phyloP scores from a whole-genome alignment of 495 filamentous ascomycete genomes.

The Penicillium arizonense region DNA sequence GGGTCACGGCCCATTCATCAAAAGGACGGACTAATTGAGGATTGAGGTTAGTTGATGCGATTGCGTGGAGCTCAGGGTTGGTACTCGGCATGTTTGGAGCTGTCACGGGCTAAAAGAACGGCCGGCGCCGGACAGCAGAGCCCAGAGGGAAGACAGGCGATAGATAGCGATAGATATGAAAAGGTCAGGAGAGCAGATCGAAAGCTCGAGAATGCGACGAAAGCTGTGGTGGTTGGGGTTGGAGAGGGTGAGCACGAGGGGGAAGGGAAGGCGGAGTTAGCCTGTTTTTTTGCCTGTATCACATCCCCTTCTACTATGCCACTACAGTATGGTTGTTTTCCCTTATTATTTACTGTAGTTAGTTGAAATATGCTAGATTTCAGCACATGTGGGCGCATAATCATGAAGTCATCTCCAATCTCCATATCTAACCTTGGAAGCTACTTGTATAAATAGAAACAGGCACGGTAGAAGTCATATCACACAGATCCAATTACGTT shows the following conservation, averaged over 20 bases:
- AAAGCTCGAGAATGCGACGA: slow-evolving; percentile 11
- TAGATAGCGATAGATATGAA: neutral
- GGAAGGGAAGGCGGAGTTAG: slow-evolving; percentile 24
- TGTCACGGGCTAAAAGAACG: slow-evolving; percentile 28
- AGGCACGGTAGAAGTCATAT: neutral
- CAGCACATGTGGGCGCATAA: neutral
- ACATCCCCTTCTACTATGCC: neutral
- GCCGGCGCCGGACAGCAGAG: slow-evolving; percentile 34
- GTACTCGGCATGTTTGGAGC: slow-evolving; percentile 45
- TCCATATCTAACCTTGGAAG: no score
- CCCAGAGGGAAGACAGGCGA: slow-evolving; percentile 10
- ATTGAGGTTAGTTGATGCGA: slow-evolving; percentile 8
- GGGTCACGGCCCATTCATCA: slow-evolving; percentile 55
- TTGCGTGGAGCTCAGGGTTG: slow-evolving; percentile 1
- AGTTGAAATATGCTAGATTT: neutral
- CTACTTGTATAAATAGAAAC: neutral
- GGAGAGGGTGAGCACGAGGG: neutral
- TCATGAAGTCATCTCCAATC: neutral
- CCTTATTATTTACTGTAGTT: no score
- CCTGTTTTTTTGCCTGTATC: slow-evolving; percentile 13
- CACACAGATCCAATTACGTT: neutral
- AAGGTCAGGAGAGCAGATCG: slow-evolving; percentile 5
- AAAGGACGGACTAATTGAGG: slow-evolving; percentile 53
- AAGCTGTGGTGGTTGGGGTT: slow-evolving; percentile 6
- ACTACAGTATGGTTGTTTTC: neutral